phyloP scores from a whole-genome alignment of 1,284 basidiomycete genomes.

The Trichosporon asahii region DNA sequence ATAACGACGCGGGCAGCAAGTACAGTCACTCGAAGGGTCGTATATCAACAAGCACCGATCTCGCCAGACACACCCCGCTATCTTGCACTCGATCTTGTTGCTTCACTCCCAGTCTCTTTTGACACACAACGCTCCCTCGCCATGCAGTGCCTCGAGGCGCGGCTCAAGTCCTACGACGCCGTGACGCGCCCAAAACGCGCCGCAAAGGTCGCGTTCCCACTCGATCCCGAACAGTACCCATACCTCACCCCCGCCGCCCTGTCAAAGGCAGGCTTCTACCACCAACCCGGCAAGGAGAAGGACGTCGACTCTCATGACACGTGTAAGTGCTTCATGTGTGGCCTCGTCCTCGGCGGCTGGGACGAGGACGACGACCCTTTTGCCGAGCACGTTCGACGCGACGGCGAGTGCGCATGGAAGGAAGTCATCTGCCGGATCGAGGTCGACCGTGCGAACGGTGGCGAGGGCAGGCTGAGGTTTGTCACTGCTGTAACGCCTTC shows the following conservation, averaged over 20 bases:
- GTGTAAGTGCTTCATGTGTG: constrained; percentile 67
- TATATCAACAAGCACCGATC: not conserved
- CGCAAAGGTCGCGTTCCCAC: constrained; percentile 44
- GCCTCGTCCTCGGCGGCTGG: constrained; percentile 73
- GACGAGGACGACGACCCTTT: constrained; percentile 74
- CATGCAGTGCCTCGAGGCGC: constrained; percentile 43
- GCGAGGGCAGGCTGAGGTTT: constrained; percentile 19
- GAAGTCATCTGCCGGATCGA: constrained; percentile 65
- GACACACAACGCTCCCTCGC: not conserved
- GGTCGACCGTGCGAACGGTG: constrained; percentile 33
- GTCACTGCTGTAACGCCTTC: not conserved
- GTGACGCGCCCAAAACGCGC: constrained; percentile 31
- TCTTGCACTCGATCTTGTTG: not conserved
- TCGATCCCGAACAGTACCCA: constrained; percentile 35
- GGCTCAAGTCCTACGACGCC: constrained; percentile 37
- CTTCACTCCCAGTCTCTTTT: not conserved
- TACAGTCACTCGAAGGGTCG: not conserved
- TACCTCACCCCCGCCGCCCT: constrained; percentile 65
- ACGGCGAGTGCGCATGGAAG: constrained; percentile 75
- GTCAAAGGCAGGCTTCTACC: constrained; percentile 79
- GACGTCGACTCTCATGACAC: constrained; percentile 29
- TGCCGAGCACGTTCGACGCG: constrained; percentile 62
- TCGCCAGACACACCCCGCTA: not conserved
- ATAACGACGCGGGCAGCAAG: not conserved
- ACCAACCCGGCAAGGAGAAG: constrained; percentile 32